A percentile compares a stretch with the other conserved stretches of the same genome.
phyloP scores from a whole-genome alignment of 2,329 filamentous ascomycete genomes.

The Phaeosphaeria sp. region DNA sequence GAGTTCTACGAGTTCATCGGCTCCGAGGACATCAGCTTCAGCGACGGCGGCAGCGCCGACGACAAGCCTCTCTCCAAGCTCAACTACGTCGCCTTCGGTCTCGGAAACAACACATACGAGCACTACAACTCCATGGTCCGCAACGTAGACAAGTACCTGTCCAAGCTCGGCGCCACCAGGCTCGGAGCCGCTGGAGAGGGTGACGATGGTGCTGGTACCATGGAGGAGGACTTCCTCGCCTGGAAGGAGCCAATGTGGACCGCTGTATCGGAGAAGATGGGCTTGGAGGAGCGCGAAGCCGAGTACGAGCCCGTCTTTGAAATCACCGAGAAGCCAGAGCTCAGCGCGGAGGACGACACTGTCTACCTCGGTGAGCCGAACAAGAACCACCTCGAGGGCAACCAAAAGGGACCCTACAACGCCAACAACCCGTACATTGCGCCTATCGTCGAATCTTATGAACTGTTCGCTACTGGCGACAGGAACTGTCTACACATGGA shows the following conservation, averaged over 20 bases:
- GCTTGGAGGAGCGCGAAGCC: constrained; percentile 91
- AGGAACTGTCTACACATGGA: constrained; percentile 98
- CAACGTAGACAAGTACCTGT: constrained; percentile 81
- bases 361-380: constrained; percentile 97
- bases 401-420: constrained; percentile 87
- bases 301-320: constrained; percentile 93
- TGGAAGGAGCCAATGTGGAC: constrained; percentile 99
- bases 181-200: constrained; percentile 92
- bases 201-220: constrained; percentile 96
- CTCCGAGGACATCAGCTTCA: constrained; percentile 81
- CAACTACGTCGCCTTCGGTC: constrained; percentile 92
- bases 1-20: constrained; percentile 98
- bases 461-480: constrained; percentile 87
- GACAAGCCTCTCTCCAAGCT: constrained; percentile 81
- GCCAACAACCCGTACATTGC: constrained; percentile 97
- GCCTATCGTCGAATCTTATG: constrained; percentile 86
- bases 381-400: constrained; percentile 90
- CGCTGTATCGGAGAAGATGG: constrained; percentile 81
- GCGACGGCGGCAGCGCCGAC: constrained; percentile 66
- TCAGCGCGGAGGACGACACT: constrained; percentile 75
- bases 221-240: constrained; percentile 98
- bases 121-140: constrained; percentile 99
- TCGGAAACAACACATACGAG: constrained; percentile 99
- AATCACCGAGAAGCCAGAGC: constrained; percentile 76
- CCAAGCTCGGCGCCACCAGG: constrained; percentile 81